Evolutionary conservation across 2,329 filamentous ascomycete species (phyloP).

Genomic region (Aspergillus tamarii): DNA sequence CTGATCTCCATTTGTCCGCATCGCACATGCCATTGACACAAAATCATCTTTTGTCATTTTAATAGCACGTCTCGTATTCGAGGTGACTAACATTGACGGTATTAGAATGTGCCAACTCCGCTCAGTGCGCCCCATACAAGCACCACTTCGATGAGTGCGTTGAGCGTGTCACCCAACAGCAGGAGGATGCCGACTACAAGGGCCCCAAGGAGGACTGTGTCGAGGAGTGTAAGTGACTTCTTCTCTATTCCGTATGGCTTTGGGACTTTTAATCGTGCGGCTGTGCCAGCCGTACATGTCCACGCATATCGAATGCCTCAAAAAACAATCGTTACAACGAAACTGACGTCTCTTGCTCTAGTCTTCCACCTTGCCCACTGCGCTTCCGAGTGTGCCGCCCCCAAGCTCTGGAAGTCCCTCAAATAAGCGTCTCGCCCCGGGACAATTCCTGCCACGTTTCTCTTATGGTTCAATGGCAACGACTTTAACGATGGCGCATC

Average conservation of each 20-base stretch:
- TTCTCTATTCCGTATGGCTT: neutral
- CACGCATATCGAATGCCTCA: neutral
- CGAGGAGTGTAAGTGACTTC: slow-evolving; percentile 84
- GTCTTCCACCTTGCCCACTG: slow-evolving; percentile 99
- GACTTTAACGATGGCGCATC: slow-evolving; percentile 6
- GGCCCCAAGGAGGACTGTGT: slow-evolving; percentile 90
- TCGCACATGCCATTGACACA: slow-evolving; percentile 9
- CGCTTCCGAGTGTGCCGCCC: slow-evolving; percentile 87
- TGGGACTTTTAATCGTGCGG: neutral
- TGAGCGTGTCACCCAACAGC: slow-evolving; percentile 77
- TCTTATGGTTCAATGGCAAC: slow-evolving; percentile 23
- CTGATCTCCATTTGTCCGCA: neutral
- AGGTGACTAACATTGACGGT: neutral
- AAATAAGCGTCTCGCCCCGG: slow-evolving; percentile 65
- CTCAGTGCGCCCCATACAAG: slow-evolving; percentile 83
- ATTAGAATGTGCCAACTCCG: slow-evolving; percentile 85
- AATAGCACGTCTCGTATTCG: neutral
- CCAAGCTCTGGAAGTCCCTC: slow-evolving; percentile 90
- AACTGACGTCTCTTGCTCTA: slow-evolving; percentile 42
- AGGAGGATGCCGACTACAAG: slow-evolving; percentile 71
- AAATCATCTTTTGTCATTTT: neutral
- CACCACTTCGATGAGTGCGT: slow-evolving; percentile 99
- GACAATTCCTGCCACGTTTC: slow-evolving; percentile 20
- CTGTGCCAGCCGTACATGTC: neutral
- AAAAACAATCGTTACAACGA: neutral